phyloP scores from a whole-genome alignment of 305 asterid genomes.

The Andrographis paniculata region DNA sequence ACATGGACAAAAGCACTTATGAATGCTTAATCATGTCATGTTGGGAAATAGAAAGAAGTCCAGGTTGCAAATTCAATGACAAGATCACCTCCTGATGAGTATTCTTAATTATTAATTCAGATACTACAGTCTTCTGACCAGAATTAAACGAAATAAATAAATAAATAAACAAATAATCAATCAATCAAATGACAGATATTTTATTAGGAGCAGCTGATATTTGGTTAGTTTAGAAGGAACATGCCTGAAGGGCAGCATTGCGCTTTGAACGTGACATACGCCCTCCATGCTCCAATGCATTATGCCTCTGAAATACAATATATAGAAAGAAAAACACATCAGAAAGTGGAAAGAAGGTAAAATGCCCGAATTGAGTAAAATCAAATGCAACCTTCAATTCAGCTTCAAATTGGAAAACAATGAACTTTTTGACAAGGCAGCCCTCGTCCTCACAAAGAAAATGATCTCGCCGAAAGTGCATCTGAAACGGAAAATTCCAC shows the following conservation, averaged over 20 bases:
- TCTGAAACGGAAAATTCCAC: slow-evolving; percentile 31
- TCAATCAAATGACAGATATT: not conserved
- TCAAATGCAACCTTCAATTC: slow-evolving; percentile 67
- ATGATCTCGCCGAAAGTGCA: slow-evolving; percentile 80
- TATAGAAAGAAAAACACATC: slow-evolving; percentile 11
- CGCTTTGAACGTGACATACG: slow-evolving; percentile 95
- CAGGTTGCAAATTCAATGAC: slow-evolving; percentile 1
- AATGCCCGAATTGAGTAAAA: not conserved
- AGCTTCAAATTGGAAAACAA: slow-evolving; percentile 72
- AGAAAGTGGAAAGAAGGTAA: slow-evolving; percentile 8
- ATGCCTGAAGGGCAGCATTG: slow-evolving; percentile 95
- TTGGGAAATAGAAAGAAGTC: slow-evolving; percentile 2
- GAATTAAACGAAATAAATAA: not conserved
- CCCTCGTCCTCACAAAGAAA: slow-evolving; percentile 85
- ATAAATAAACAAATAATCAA: not conserved
- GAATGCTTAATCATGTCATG: slow-evolving; percentile 14
- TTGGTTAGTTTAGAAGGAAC: slow-evolving; percentile 14
- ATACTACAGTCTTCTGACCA: not conserved
- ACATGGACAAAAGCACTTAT: slow-evolving; percentile 18
- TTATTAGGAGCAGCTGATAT: not conserved
- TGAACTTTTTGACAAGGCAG: slow-evolving; percentile 83
- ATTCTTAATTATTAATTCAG: slow-evolving; percentile 3
- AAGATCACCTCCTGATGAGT: not conserved
- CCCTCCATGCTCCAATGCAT: slow-evolving; percentile 85
- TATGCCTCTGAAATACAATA: slow-evolving; percentile 66